Evolutionary conservation across 441 rosid genomes (phyloP).

Genomic region (Hypseocharis bilobata): DNA sequence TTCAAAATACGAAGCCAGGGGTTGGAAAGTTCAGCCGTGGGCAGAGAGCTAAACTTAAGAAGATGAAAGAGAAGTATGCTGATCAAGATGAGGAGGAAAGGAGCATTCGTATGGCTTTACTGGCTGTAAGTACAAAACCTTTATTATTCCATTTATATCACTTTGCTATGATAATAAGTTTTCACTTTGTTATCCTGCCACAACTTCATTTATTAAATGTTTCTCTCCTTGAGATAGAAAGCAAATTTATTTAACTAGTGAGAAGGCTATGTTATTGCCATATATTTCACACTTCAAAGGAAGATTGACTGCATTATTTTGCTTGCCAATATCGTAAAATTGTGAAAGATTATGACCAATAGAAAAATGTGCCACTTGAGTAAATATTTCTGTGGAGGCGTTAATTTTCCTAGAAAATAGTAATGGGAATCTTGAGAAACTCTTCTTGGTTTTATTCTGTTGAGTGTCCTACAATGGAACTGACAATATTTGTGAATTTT

Average conservation of each 20-base stretch:
- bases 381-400: background rate
- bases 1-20: constrained; percentile 39
- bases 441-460: background rate
- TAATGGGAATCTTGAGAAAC: background rate
- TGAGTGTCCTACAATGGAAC: background rate
- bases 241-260: no score
- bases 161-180: no score
- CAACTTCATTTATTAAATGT: background rate
- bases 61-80: constrained; percentile 95
- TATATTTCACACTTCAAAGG: no score
- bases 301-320: no score
- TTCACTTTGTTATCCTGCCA: no score
- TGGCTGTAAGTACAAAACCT: constrained; percentile 58
- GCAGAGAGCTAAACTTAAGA: constrained; percentile 79
- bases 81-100: constrained; percentile 95
- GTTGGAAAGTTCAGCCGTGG: constrained; percentile 75
- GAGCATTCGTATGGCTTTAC: constrained; percentile 65
- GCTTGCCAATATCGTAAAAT: no score
- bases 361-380: no score
- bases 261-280: no score
- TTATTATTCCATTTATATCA: background rate
- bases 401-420: background rate
- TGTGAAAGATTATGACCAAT: no score
- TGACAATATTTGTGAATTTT: constrained; percentile 24
- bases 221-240: no score